Base-by-base conservation (phyloP, 2,329 filamentous ascomycete species). In the Trichothecium roseum region DNA sequence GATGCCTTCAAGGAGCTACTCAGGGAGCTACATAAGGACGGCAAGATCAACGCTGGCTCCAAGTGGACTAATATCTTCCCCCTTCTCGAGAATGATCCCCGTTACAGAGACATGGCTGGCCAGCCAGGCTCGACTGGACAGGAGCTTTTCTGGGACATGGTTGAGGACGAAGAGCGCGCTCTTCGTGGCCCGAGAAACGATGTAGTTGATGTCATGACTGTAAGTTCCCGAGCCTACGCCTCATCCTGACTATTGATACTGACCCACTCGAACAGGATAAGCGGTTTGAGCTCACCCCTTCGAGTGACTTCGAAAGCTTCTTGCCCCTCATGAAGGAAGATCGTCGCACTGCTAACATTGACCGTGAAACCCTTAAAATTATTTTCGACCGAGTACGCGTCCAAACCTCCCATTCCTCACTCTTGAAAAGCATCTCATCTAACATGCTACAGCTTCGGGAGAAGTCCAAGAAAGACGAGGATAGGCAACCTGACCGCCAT, bases 81-180 rank as follows among this genome's bases (percentile, higher is more conserved):
- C 1, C 55, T 81, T 32, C 73, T 98, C 46, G 74, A 84, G 47
- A 68, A 83, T 37, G 91, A 98, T 50, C 72, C 81, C 32, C 84
- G 88, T 45, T 96, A 94, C 59, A 71, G 68, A 47, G 78, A 77
- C 43, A 86, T 94, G 68, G 72, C 88, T 40, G 88, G 87, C 35
- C 85, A 93, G 53, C 62, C 74, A 39, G 88, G 89, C 37, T 94
- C 88, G 4, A 83, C 77, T 4, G 85, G 91, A 12, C 71, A 94
- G 44, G 87, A 96, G 50, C 68, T 98, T 6, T 96, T 98, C 64
- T 95, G 89, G 86, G 91, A 98, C 55, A 68, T 88, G 32, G 72
- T 96, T 18, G 91, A 96, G 55, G 87, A 94, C 55, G 87, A 96
- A 56, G 89, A 98, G 52, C 78, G 84, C 39, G 78, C 81, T n/a